Evolutionary conservation across 2,329 filamentous ascomycete species (phyloP).

Genomic region (Cladophialophora chaetospira): DNA sequence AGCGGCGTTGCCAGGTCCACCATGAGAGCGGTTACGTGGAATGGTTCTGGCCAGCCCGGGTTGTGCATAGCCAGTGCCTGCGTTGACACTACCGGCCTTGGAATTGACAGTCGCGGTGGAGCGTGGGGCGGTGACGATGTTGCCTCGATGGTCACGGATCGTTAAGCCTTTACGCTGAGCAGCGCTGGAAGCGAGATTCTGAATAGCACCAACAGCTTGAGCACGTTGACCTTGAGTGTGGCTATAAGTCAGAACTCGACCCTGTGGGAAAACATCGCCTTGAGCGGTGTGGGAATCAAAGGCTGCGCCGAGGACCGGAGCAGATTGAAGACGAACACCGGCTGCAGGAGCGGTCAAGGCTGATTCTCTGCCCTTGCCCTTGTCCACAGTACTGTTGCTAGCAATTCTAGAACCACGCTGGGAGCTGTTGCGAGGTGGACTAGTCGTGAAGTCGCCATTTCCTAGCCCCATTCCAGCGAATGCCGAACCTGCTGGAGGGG

Average conservation of each 20-base stretch:
- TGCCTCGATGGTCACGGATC: conserved; percentile 13
- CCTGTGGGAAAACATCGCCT: neutral
- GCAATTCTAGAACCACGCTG: neutral
- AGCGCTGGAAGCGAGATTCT: neutral
- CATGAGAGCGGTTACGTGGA: neutral
- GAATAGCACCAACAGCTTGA: neutral
- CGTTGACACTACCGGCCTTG: neutral
- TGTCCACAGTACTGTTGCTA: neutral
- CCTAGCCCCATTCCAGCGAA: conserved; percentile 15
- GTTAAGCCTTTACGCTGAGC: conserved; percentile 14
- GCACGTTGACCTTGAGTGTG: neutral
- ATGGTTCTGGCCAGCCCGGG: neutral
- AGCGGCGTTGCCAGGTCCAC: neutral
- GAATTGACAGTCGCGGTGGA: neutral
- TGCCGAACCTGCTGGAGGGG: neutral
- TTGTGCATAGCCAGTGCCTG: neutral
- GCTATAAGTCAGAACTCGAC: neutral
- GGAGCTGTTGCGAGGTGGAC: conserved; percentile 18
- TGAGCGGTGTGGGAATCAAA: neutral
- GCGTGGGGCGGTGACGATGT: neutral
- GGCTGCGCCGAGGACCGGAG: neutral
- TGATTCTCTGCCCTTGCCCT: conserved; percentile 4
- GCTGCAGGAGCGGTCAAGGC: neutral
- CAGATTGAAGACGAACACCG: neutral
- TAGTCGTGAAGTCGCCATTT: conserved; percentile 16